Evolutionary conservation across 2,329 filamentous ascomycete species (phyloP).

Genomic region (Exutisphaerella laricina): DNA sequence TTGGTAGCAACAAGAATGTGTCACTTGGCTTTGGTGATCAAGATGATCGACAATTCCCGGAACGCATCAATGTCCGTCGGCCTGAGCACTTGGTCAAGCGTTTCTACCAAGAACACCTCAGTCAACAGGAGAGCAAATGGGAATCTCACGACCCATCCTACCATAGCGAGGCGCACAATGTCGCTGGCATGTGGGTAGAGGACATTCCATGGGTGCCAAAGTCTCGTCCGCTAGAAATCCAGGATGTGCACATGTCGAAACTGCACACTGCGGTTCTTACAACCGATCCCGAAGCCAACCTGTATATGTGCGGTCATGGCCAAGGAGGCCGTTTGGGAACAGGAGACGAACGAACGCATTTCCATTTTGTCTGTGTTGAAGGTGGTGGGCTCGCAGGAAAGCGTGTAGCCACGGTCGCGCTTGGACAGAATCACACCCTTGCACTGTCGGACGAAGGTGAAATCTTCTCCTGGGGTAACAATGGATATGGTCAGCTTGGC

Average conservation of each 20-base stretch:
- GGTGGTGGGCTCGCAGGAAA: conserved; percentile 66
- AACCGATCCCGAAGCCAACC: conserved; percentile 77
- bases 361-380: conserved; percentile 77
- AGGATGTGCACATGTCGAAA: conserved; percentile 83
- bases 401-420: conserved; percentile 65
- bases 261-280: conserved; percentile 86
- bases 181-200: conserved; percentile 33
- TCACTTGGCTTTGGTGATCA: conserved; percentile 92
- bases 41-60: conserved; percentile 89
- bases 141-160: conserved; percentile 33
- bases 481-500: conserved; percentile 77
- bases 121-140: conserved; percentile 37
- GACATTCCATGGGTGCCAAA: conserved; percentile 69
- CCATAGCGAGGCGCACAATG: conserved; percentile 16
- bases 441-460: conserved; percentile 82
- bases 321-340: conserved; percentile 83
- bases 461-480: conserved; percentile 91
- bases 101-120: conserved; percentile 64
- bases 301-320: conserved; percentile 90
- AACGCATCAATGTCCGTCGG: conserved; percentile 69
- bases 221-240: conserved; percentile 66
- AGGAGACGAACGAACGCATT: conserved; percentile 84
- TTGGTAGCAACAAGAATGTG: conserved; percentile 94
- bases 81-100: conserved; percentile 70
- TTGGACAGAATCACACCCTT: conserved; percentile 88